These are phyloP conservation scores for Byssochlamys sp. DNA, from an alignment of 2,329 filamentous ascomycete species.

Conservation along the genomic window DNA sequence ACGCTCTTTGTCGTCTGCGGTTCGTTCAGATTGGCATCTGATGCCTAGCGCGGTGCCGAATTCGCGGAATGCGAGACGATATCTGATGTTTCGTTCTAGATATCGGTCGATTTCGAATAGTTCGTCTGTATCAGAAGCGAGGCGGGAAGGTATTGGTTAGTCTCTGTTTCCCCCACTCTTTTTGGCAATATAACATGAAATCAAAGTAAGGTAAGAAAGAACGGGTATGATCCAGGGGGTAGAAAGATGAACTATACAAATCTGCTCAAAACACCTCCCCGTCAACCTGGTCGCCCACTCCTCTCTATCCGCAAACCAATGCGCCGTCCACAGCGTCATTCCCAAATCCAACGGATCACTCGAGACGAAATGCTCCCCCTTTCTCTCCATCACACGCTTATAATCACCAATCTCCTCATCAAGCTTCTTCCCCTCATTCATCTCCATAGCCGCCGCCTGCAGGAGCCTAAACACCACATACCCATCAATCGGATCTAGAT, in stretches of 20 bases:
- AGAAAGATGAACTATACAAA: slow-evolving; percentile 20
- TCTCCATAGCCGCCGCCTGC: slow-evolving; percentile 31
- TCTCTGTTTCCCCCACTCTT: neutral
- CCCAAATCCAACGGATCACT: slow-evolving; percentile 48
- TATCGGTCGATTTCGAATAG: slow-evolving; percentile 28
- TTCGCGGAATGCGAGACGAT: slow-evolving; percentile 45
- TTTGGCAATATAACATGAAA: neutral
- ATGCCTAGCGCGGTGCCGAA: slow-evolving; percentile 46
- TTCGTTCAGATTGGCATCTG: slow-evolving; percentile 28
- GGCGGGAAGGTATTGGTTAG: neutral
- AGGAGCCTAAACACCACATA: slow-evolving; percentile 44
- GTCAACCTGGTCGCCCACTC: slow-evolving; percentile 39
- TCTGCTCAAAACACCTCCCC: slow-evolving; percentile 25
- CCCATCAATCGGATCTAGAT: slow-evolving; percentile 49
- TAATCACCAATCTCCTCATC: slow-evolving; percentile 46
- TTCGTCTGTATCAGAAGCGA: slow-evolving; percentile 16
- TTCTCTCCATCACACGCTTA: slow-evolving; percentile 37
- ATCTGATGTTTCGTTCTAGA: slow-evolving; percentile 24
- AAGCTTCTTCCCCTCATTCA: slow-evolving; percentile 27
- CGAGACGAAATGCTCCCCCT: slow-evolving; percentile 37
- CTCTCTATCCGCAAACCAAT: slow-evolving; percentile 41
- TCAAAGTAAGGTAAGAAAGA: neutral
- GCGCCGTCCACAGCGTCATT: slow-evolving; percentile 50
- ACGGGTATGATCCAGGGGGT: neutral
- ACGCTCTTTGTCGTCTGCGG: slow-evolving; percentile 23